These are phyloP conservation scores for Calocera viscosa DNA, from an alignment of 768 basidiomycete genomes.

Conservation along the genomic window DNA sequence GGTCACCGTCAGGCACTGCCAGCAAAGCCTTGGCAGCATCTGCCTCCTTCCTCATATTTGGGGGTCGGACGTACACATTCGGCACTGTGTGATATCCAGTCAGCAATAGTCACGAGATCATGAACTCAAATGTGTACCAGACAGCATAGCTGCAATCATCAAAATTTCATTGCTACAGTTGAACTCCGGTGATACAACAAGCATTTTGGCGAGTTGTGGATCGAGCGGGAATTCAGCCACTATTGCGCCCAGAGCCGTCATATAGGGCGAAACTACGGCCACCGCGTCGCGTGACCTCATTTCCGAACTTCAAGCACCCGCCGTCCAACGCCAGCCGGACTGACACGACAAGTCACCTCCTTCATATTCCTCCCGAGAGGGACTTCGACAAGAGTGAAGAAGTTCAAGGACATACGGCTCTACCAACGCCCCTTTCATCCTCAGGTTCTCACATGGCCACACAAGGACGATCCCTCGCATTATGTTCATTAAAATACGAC, in stretches of 20 bases:
- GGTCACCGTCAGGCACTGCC: constrained; percentile 88
- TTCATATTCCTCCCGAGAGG: no score
- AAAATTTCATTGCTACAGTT: constrained; percentile 91
- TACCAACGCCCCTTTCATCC: no score
- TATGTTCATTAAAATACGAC: no score
- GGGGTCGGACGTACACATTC: constrained; percentile 87
- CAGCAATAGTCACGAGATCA: not conserved
- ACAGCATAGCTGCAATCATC: constrained; percentile 92
- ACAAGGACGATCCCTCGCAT: no score
- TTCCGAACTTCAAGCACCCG: no score
- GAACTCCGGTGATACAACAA: constrained; percentile 90
- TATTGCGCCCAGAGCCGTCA: constrained; percentile 72
- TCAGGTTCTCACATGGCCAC: no score
- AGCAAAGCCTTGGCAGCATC: constrained; percentile 82
- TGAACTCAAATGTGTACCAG: constrained; percentile 41
- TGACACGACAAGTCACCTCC: no score
- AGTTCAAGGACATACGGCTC: no score
- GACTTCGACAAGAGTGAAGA: no score
- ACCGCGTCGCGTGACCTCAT: no score
- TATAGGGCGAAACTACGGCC: no score
- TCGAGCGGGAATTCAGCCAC: constrained; percentile 99
- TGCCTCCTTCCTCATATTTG: constrained; percentile 76
- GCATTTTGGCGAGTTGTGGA: constrained; percentile 85
- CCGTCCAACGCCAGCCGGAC: no score
- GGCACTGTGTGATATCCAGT: constrained; percentile 44